Percentiles rank a stretch among this genome's conserved stretches.
These are phyloP conservation scores for Cyclocybe cylindracea DNA, from an alignment of 768 basidiomycete genomes.

Conservation along the genomic window DNA sequence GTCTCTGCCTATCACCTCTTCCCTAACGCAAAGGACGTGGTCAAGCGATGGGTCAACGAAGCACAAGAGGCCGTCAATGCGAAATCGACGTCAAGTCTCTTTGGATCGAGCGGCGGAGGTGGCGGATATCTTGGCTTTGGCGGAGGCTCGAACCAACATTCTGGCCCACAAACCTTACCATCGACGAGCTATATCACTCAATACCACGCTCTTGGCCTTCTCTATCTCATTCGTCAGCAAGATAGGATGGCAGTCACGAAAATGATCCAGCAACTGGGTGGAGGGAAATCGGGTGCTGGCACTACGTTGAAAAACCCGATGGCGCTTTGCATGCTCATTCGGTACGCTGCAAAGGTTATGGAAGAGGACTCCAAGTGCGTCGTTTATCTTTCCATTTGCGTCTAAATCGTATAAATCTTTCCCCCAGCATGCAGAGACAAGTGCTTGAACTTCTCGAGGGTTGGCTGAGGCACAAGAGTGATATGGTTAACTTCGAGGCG, in stretches of 20 bases:
- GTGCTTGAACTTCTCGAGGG: conserved; percentile 94
- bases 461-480: conserved; percentile 97
- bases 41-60: conserved; percentile 99
- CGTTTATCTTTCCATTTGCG: neutral
- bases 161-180: conserved; percentile 73
- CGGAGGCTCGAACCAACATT: conserved; percentile 47
- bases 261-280: conserved; percentile 97
- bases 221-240: conserved; percentile 94
- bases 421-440: conserved; percentile 78
- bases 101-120: conserved; percentile 47
- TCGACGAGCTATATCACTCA: conserved; percentile 94
- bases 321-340: conserved; percentile 98
- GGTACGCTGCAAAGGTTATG: conserved; percentile 98
- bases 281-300: conserved; percentile 81
- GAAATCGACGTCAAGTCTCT: conserved; percentile 76
- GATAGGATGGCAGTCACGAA: conserved; percentile 99
- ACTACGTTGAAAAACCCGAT: conserved; percentile 92
- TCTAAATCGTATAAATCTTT: conserved; percentile 4
- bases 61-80: conserved; percentile 94
- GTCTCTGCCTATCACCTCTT: conserved; percentile 97
- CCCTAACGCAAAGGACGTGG: conserved; percentile 91
- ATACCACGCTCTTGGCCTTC: conserved; percentile 92
- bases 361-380: conserved; percentile 98
- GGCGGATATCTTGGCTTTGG: conserved; percentile 79
- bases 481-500: conserved; percentile 99